Conservation (phyloP, 805 yeast genomes). For the Hanseniaspora osmophila region DNA sequence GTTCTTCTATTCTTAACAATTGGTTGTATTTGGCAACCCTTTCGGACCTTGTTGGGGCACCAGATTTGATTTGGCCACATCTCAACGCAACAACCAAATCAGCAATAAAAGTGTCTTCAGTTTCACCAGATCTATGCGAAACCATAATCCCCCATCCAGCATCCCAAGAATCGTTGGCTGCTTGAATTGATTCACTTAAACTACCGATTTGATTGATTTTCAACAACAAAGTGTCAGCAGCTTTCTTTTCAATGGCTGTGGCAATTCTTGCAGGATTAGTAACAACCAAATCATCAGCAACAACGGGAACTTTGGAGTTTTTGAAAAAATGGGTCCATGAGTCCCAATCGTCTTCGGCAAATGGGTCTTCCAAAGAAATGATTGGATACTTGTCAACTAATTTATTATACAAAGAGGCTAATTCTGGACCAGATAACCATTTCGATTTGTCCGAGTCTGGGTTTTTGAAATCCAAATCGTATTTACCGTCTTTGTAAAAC, state of each 20-base stretch:
- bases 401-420: constrained; percentile 69
- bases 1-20: constrained; percentile 96
- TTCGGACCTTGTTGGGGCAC: constrained; percentile 99
- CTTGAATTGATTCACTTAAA: constrained; percentile 87
- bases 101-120: constrained; percentile 97
- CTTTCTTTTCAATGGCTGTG: constrained; percentile 92
- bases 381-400: constrained; percentile 88
- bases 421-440: constrained; percentile 80
- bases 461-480: constrained; percentile 97
- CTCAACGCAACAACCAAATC: constrained; percentile 96
- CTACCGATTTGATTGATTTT: constrained; percentile 99
- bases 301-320: constrained; percentile 71
- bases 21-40: constrained; percentile 98
- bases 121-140: constrained; percentile 99
- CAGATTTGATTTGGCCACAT: constrained; percentile 97
- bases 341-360: constrained; percentile 99
- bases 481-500: constrained; percentile 91
- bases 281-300: constrained; percentile 96
- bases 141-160: constrained; percentile 99
- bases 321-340: constrained; percentile 86
- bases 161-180: constrained; percentile 86
- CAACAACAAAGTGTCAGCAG: constrained; percentile 85
- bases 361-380: constrained; percentile 97
- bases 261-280: constrained; percentile 92
- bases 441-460: constrained; percentile 81